phyloP scores from a whole-genome alignment of 2,329 filamentous ascomycete genomes.

The Bipolaris oryzae region DNA sequence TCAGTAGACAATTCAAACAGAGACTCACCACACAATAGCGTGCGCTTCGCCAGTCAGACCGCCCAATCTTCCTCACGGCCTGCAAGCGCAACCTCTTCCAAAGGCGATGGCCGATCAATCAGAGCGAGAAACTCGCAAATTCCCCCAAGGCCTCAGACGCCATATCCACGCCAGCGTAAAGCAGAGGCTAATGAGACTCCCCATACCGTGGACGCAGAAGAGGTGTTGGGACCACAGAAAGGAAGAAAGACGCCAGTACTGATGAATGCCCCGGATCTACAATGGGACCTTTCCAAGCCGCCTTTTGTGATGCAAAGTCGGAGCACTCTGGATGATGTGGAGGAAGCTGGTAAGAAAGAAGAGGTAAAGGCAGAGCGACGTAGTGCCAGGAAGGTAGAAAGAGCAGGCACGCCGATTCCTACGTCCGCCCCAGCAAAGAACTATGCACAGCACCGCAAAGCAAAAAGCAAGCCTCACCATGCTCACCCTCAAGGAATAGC shows the following conservation, averaged over 20 bases:
- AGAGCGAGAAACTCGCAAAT: not conserved
- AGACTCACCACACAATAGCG: not conserved
- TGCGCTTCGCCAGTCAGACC: not conserved
- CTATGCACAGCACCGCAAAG: not conserved
- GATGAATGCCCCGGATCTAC: conserved; percentile 1
- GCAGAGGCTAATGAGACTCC: not conserved
- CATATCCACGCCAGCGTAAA: not conserved
- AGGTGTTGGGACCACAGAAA: not conserved
- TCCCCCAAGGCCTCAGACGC: not conserved
- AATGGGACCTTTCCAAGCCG: conserved; percentile 3
- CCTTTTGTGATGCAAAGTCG: not conserved
- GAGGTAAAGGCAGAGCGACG: not conserved
- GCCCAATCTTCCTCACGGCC: not conserved
- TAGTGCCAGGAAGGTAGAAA: not conserved
- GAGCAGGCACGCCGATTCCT: not conserved
- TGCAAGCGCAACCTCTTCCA: not conserved
- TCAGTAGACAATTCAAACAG: not conserved
- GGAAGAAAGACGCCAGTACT: conserved; percentile 6
- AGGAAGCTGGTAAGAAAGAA: not conserved
- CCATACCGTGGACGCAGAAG: not conserved
- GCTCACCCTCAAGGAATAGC: not conserved
- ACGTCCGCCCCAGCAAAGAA: not conserved
- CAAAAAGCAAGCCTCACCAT: not conserved
- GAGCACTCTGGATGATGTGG: not conserved
- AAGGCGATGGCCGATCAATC: not conserved